Base-by-base conservation (phyloP, 345 rosid species). In the Sisymbrium altissimum region DNA sequence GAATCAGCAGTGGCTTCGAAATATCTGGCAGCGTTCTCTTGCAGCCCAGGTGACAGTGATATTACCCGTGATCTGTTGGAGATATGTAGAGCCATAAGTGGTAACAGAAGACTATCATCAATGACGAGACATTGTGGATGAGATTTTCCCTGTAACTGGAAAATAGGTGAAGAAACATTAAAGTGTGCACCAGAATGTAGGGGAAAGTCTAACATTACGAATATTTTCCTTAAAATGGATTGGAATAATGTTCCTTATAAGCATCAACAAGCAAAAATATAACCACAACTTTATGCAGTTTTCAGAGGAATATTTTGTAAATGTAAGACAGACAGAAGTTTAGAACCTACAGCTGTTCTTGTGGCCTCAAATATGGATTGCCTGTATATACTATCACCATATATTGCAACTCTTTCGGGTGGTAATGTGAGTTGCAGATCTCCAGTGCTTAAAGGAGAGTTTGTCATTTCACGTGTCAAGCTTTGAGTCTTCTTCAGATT, bases 21-120 rank as follows among this genome's bases (percentile, higher is more conserved):
- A 82, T 89, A 88, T 77, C 79, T 77, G 10, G 77, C 75, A 76
- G 87, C 90, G 40, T 66, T 75, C 35, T 87, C 87, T 72, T 86
- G 78, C 81, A 92, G 71, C 50, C 97, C 96, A 18, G 93, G 97
- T 66, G 87, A 92, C 76, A 89, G 41, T 44, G 91, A 78, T 78
- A 87, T 63, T 48, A 92, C 78, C 36, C 54, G 77, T 32, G 99
- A 82, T 44, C 76, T 63, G 67, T 77, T 73, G 36, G 89, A 87
- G 49, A 85, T 68, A 77, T 46, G 83, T 63, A 89, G 88, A 73
- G 80, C 82, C 74, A 80, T 74, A 64, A 89, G 81, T 15, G 97
- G 79, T 67, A 84, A 66, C 66, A 88, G 88, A 50, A 89, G 59
- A 80, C 97, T 95, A 77, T 95, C 99, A 84, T 95, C 99, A 54